Evolutionary conservation across 2,329 filamentous ascomycete genomes (phyloP).

Genomic region (Zymoseptoria crescenta): DNA sequence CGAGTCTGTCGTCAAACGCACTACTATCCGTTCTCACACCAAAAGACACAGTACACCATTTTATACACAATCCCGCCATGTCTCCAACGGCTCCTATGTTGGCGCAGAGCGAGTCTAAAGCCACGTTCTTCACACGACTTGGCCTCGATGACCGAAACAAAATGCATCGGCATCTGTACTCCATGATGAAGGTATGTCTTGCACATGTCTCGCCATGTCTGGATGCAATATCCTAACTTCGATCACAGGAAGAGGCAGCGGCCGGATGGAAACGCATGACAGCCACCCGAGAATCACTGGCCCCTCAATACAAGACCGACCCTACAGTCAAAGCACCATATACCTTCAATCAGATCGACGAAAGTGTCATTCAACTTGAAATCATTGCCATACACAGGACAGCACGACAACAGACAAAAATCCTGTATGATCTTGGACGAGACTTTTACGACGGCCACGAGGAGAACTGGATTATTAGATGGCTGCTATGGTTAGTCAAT

Average conservation of each 20-base stretch:
- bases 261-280: constrained; percentile 34
- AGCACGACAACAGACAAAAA: constrained; percentile 30
- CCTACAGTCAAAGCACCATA: constrained; percentile 12
- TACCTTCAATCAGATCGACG: constrained; percentile 38
- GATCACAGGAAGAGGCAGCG: constrained; percentile 32
- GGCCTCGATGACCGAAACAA: constrained; percentile 32
- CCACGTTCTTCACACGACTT: constrained; percentile 33
- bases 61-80: constrained; percentile 2
- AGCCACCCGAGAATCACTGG: constrained; percentile 21
- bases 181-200: constrained; percentile 33
- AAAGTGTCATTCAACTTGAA: constrained; percentile 37
- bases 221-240: neutral
- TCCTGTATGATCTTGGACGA: constrained; percentile 34
- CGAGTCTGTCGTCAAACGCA: neutral
- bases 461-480: constrained; percentile 42
- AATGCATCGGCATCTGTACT: constrained; percentile 30
- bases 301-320: constrained; percentile 7
- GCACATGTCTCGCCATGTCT: neutral
- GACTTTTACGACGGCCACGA: constrained; percentile 30
- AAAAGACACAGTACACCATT: neutral
- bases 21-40: neutral
- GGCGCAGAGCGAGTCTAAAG: constrained; percentile 37
- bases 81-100: constrained; percentile 18
- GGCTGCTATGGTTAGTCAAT: constrained; percentile 29
- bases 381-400: constrained; percentile 32